phyloP scores from a whole-genome alignment of 371 early-diverging fungal species.

The Lichtheimia ramosa region DNA sequence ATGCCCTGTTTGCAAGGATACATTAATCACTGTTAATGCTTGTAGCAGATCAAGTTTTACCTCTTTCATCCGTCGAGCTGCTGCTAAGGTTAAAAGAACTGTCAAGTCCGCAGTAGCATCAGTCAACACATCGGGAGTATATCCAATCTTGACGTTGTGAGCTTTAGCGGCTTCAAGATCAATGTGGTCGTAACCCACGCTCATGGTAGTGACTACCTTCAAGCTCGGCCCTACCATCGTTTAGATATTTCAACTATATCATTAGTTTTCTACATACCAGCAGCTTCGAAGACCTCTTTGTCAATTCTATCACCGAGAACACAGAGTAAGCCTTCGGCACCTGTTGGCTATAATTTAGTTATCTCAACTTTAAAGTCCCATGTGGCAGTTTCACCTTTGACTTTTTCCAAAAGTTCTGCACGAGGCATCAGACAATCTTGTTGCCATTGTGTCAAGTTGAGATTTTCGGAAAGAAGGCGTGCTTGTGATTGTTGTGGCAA shows the following conservation, averaged over 20 bases:
- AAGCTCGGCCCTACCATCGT: slow-evolving; percentile 41
- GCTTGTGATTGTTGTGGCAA: slow-evolving; percentile 28
- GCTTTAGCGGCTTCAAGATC: slow-evolving; percentile 46
- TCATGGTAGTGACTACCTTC: slow-evolving; percentile 67
- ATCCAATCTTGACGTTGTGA: slow-evolving; percentile 66
- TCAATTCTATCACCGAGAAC: slow-evolving; percentile 73
- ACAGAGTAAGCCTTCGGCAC: slow-evolving; percentile 64
- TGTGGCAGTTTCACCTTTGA: slow-evolving; percentile 20
- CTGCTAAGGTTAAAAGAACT: slow-evolving; percentile 71
- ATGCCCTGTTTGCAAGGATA: slow-evolving; percentile 28
- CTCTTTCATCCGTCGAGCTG: slow-evolving; percentile 69
- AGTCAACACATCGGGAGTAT: slow-evolving; percentile 89
- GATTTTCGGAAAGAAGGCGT: slow-evolving; percentile 19
- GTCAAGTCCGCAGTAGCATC: slow-evolving; percentile 89
- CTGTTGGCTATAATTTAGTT: slow-evolving; percentile 11
- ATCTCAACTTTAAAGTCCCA: neutral
- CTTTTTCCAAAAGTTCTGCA: slow-evolving; percentile 21
- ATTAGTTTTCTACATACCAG: slow-evolving; percentile 30
- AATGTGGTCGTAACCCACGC: slow-evolving; percentile 85
- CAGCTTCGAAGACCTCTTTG: slow-evolving; percentile 61
- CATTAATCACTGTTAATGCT: neutral
- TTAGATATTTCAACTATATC: neutral
- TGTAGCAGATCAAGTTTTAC: slow-evolving; percentile 10
- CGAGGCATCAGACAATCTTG: slow-evolving; percentile 33
- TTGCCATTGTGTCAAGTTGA: slow-evolving; percentile 35